Evolutionary conservation across 257 asterid species (phyloP), one percentile per base, ranked within the genome.

Genomic region (Coffea eugenioides): DNA sequence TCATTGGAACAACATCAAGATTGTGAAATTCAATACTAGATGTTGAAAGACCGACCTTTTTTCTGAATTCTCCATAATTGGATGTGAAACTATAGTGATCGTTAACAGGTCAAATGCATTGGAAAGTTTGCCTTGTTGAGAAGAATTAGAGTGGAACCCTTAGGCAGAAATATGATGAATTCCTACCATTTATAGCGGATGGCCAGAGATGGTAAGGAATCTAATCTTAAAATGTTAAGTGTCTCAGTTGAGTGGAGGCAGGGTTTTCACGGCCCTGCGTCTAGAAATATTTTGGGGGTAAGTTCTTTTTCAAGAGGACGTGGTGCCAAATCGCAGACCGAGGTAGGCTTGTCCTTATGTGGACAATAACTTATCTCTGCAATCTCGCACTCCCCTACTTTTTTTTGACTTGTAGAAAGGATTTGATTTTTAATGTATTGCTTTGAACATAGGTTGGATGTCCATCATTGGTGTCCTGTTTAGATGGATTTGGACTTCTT

Each of bases 391-490:
- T 77, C 84, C 87, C 71, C 73, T 84, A 74, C 34, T 81, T 34
- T 86, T 65, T 86, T 80, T 81, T 75, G 78, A 80, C 84, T 78
- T 61, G 77, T 59, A 80, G 88, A 84, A 82, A 82, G 79, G 83
- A 83, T 77, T 83, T 86, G 90, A 88, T 85, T 69, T 73, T 86
- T 87, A 64, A 81, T 88, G 82, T 83, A 77, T 87, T 90, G 87
- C 86, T 88, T 88, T 85, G 84, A 79, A 88, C 80, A 84, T 89
- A 92, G 96, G 95, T 92, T 83, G 88, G 88, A 84, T 45, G 76
- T 80, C 85, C 86, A 79, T 80, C 84, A 66, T 73, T 85, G 82
- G 79, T 80, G 80, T 92, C 82, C 49, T 81, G 81, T 87, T 87
- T 88, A 88, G 89, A 88, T 88, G 94, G 93, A 86, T 75, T 78